Percentiles rank a stretch among this genome's conserved stretches.
Evolutionary conservation across 768 basidiomycete species (phyloP).

Genomic region (Serendipita sp.): DNA sequence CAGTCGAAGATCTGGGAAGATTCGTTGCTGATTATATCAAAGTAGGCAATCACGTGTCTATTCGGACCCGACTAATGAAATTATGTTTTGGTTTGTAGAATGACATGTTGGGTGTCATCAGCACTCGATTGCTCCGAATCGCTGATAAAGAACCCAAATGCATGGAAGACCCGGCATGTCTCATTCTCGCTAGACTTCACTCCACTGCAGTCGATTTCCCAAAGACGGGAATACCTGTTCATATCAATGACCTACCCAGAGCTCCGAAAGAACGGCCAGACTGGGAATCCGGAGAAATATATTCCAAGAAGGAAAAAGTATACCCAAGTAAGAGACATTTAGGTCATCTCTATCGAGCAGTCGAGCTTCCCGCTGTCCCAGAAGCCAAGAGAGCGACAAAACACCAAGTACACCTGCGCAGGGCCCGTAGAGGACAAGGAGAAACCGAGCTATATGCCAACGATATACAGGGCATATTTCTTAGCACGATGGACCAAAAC

Average conservation of each 20-base stretch:
- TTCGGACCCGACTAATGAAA: too few species aligned
- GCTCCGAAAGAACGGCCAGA: constrained; percentile 44
- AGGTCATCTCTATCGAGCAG: constrained; percentile 52
- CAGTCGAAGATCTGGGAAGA: constrained; percentile 47
- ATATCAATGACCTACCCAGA: neutral
- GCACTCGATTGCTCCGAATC: constrained; percentile 12
- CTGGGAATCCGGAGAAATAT: constrained; percentile 47
- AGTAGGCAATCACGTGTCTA: neutral
- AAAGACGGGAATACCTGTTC: constrained; percentile 11
- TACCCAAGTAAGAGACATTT: constrained; percentile 58
- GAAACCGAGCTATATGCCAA: neutral
- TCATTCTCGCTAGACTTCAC: constrained; percentile 13
- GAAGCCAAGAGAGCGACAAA: constrained; percentile 14
- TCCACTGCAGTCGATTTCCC: constrained; percentile 13
- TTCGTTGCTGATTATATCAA: constrained; percentile 57
- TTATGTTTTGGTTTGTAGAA: neutral
- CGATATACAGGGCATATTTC: neutral
- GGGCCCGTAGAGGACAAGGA: constrained; percentile 9
- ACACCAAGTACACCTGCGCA: constrained; percentile 12
- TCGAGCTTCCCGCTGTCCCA: constrained; percentile 26
- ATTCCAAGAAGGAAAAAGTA: constrained; percentile 37
- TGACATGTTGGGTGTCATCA: constrained; percentile 14
- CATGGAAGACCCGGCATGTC: constrained; percentile 8
- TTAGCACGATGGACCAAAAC: neutral
- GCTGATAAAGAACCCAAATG: constrained; percentile 11